These are phyloP conservation scores for Epichloe coenophiala DNA, from an alignment of 2,329 filamentous ascomycete species.

Conservation along the genomic window DNA sequence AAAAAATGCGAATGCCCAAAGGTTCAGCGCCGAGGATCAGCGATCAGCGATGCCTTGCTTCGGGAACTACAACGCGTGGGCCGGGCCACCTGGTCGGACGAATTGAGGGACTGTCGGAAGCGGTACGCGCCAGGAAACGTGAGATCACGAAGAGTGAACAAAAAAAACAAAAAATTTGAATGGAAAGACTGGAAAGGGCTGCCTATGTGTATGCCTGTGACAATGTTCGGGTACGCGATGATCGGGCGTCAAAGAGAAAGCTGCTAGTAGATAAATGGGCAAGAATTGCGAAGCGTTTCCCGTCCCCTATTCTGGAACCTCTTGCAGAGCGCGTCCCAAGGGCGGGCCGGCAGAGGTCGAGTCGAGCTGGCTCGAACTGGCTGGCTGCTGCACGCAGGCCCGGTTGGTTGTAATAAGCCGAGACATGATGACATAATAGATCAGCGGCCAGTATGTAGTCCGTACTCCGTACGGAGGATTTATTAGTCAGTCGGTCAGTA, in stretches of 20 bases:
- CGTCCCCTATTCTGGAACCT: constrained; percentile 8
- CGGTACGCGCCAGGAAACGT: no score
- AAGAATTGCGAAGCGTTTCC: constrained; percentile 7
- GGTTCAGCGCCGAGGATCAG: constrained; percentile 1
- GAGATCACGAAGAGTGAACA: background rate
- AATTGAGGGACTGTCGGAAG: background rate
- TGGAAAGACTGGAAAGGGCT: background rate
- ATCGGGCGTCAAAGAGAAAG: background rate
- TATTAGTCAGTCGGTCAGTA: background rate
- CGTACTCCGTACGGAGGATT: no score
- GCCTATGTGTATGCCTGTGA: background rate
- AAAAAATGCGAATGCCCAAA: background rate
- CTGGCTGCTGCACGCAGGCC: background rate
- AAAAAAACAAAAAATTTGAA: background rate
- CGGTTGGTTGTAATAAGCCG: no score
- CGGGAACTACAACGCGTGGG: constrained; percentile 1
- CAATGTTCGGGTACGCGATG: background rate
- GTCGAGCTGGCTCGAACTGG: background rate
- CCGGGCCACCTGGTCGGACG: constrained; percentile 1
- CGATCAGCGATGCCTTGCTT: background rate
- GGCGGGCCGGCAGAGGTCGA: background rate
- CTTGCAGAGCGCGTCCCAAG: background rate
- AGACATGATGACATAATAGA: no score
- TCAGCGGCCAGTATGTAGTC: no score
- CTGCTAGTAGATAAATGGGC: background rate